Base-by-base conservation (phyloP, 495 filamentous ascomycete species). In the Talaromyces trachyspermus region DNA sequence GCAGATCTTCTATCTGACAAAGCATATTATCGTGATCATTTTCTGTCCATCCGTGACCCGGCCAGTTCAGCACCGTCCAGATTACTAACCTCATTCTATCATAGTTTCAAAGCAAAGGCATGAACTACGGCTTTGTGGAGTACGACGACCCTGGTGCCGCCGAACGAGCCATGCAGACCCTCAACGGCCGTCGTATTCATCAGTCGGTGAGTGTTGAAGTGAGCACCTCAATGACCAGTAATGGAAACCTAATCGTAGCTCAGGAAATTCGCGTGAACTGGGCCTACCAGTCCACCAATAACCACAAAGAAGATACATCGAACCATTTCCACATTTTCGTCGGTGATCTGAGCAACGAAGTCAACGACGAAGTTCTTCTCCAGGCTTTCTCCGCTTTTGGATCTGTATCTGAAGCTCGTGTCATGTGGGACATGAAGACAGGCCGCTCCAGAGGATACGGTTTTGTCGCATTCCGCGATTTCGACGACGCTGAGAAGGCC, bases 401-500 rank as follows among this genome's bases (percentile, higher is more conserved):
- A 9, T 86, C 81, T 3, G 90, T 99, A 26, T 97, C 94, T n/a
- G 92, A 99, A 68, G 92, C 92, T 49, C 89, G 92, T 52, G 92
- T 99, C 48, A 99, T 99, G 92, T 99, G 92, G 92, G 92, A 99
- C 61, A 99, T 99, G 92, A 99, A 99, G 76, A 99, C 92, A 32
- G 92, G 92, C 49, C 85, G 92, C 47, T 97, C 92, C 40, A 86
- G 92, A 53, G 92, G 92, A 41, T 99, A 99, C 58, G 92, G 92
- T 4, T 99, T 99, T 55, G 92, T 99, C 50, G 94, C 92, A 35
- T 99, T 95, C 79, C 84, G 92, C 48, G 92, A 99, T 17, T 89
- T 90, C 42, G 70, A 75, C 1, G 94, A 99, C 58, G 92, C 92
- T 12, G 94, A 99, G 65, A 95, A 96, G 69, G 92, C 92, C 2